Percentiles rank a stretch among this genome's conserved stretches.
These are phyloP conservation scores for Ustilago nuda DNA, from an alignment of 1,284 basidiomycete genomes.

Conservation along the genomic window DNA sequence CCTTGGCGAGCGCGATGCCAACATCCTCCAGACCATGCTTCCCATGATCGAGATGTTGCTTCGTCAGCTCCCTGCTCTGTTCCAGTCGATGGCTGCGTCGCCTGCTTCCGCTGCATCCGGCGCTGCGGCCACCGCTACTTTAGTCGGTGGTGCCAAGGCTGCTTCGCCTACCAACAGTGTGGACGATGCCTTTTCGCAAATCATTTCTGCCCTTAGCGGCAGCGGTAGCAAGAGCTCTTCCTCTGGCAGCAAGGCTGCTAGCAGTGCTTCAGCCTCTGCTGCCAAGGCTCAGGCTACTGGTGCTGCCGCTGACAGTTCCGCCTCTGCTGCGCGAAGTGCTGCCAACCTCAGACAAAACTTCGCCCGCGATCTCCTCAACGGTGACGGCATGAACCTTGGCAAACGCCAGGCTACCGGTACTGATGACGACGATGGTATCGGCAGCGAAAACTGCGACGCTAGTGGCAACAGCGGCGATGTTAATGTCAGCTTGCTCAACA, in stretches of 20 bases:
- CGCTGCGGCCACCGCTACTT: conserved; percentile 30
- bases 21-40: conserved; percentile 39
- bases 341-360: conserved; percentile 48
- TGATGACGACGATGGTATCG: conserved; percentile 9
- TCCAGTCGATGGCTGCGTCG: conserved; percentile 24
- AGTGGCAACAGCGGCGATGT: conserved; percentile 47
- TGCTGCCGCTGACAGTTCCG: conserved; percentile 10
- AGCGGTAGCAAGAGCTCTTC: conserved; percentile 4
- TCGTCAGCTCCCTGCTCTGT: conserved; percentile 38
- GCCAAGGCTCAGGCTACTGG: conserved; percentile 16
- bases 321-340: conserved; percentile 36
- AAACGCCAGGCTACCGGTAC: conserved; percentile 24
- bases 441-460: conserved; percentile 43
- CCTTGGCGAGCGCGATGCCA: conserved; percentile 44
- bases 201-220: conserved; percentile 37
- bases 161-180: conserved; percentile 31
- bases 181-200: conserved; percentile 40
- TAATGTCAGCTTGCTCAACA: conserved; percentile 55
- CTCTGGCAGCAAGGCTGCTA: conserved; percentile 17
- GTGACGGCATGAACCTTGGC: conserved; percentile 51
- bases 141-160: conserved; percentile 20
- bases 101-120: conserved; percentile 19
- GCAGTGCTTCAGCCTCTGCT: neutral
- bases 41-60: conserved; percentile 56
- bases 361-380: conserved; percentile 41